Percentiles rank a stretch among this genome's conserved stretches.
Evolutionary conservation across 495 filamentous ascomycete genomes (phyloP).

Genomic region (Aspergillus steynii): DNA sequence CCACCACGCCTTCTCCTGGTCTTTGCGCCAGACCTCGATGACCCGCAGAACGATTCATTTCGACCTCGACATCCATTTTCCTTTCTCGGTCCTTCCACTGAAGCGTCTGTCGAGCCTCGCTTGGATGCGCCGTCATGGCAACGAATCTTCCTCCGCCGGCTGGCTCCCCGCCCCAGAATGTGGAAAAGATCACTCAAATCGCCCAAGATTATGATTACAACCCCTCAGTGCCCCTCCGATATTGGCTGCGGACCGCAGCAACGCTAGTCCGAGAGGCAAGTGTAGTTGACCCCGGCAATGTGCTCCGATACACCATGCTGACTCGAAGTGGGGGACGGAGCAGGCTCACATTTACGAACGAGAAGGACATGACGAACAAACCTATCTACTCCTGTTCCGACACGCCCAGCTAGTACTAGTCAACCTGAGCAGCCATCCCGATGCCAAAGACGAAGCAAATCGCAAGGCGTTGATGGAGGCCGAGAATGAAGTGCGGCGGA

Average conservation of each 20-base stretch:
- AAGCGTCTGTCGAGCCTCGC: constrained; percentile 1
- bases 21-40: constrained; percentile 19
- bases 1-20: constrained; percentile 15
- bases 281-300: not conserved
- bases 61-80: not conserved
- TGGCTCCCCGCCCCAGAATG: constrained; percentile 56
- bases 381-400: constrained; percentile 83
- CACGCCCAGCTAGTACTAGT: constrained; percentile 71
- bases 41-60: constrained; percentile 13
- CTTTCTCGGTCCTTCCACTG: not conserved
- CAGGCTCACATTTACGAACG: constrained; percentile 77
- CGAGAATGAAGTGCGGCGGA: constrained; percentile 52
- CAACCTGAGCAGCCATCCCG: constrained; percentile 60
- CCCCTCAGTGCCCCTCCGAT: constrained; percentile 65
- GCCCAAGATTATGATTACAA: constrained; percentile 82
- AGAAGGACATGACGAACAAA: constrained; percentile 82
- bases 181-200: constrained; percentile 67
- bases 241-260: constrained; percentile 81
- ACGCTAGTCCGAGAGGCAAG: constrained; percentile 76
- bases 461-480: constrained; percentile 48
- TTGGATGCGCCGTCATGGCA: constrained; percentile 27
- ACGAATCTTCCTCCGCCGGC: constrained; percentile 23
- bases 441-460: constrained; percentile 50
- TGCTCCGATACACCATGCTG: not conserved
- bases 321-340: not conserved